phyloP scores from a whole-genome alignment of 2,329 filamentous ascomycete genomes.

The Colletotrichum gigasporum region DNA sequence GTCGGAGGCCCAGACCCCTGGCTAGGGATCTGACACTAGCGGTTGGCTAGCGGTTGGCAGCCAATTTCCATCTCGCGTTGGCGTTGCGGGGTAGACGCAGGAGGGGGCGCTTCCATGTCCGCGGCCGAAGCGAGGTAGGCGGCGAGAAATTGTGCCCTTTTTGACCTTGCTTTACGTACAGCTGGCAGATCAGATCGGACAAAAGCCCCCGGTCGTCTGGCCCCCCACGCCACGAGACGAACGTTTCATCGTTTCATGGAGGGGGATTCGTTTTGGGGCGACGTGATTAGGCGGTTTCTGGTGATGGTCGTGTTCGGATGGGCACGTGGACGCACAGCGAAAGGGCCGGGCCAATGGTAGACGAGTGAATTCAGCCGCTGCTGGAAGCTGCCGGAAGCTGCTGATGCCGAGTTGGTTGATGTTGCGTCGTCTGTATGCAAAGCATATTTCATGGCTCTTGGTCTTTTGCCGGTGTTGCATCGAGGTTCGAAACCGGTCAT shows the following conservation, averaged over 20 bases:
- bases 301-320: background rate
- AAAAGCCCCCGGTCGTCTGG: background rate
- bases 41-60: background rate
- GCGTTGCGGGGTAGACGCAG: constrained; percentile 24
- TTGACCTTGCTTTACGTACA: no score
- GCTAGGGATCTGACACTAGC: constrained; percentile 20
- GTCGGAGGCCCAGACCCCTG: constrained; percentile 7
- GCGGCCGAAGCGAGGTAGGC: background rate
- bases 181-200: background rate
- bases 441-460: background rate
- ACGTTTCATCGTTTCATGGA: background rate
- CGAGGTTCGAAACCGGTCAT: background rate
- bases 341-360: background rate
- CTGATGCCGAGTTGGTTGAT: background rate
- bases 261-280: background rate
- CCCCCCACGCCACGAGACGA: background rate
- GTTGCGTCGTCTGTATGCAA: background rate
- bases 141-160: background rate
- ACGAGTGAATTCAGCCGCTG: background rate
- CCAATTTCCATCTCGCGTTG: constrained; percentile 1
- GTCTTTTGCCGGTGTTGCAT: background rate
- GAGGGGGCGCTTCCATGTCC: background rate
- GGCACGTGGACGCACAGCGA: background rate
- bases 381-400: no score
- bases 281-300: background rate